A percentile compares a stretch with the other conserved stretches of the same genome.
phyloP scores from a whole-genome alignment of 2,329 filamentous ascomycete genomes.

The Aspergillus aculeatinus region DNA sequence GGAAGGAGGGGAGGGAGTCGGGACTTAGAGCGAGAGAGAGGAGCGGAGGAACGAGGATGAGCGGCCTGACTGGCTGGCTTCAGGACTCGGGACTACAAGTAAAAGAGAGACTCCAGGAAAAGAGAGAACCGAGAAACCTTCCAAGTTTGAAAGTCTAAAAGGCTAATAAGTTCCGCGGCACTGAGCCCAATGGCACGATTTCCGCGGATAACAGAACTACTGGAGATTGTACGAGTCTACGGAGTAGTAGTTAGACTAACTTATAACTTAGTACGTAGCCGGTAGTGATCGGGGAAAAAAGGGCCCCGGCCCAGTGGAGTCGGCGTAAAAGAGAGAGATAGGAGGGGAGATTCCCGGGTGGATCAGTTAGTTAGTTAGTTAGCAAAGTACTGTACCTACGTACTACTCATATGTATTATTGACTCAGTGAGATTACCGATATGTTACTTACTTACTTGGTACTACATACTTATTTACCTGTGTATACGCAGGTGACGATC shows the following conservation, averaged over 20 bases:
- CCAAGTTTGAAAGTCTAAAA: too few relatives aligned
- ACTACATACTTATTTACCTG: too few relatives aligned
- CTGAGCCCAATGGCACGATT: not conserved
- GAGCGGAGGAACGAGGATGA: not conserved
- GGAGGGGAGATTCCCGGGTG: not conserved
- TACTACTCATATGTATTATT: too few relatives aligned
- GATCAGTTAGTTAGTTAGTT: not conserved
- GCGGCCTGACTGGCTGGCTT: not conserved
- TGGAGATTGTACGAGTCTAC: not conserved
- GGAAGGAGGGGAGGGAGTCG: not conserved
- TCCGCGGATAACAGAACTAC: too few relatives aligned
- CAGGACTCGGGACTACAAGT: too few relatives aligned
- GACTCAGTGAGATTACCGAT: too few relatives aligned
- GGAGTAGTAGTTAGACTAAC: not conserved
- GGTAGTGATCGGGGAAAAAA: not conserved
- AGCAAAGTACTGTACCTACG: too few relatives aligned
- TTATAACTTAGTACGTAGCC: too few relatives aligned
- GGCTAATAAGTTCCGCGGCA: not conserved
- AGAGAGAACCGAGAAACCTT: too few relatives aligned
- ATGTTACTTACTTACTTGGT: too few relatives aligned
- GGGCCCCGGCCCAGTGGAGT: not conserved
- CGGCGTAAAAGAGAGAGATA: not conserved
- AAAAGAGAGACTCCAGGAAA: too few relatives aligned
- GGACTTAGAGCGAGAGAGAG: not conserved
- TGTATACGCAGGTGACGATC: too few relatives aligned